Evolutionary conservation across 257 asterid genomes (phyloP).

Genomic region (Jacaranda mimosifolia): DNA sequence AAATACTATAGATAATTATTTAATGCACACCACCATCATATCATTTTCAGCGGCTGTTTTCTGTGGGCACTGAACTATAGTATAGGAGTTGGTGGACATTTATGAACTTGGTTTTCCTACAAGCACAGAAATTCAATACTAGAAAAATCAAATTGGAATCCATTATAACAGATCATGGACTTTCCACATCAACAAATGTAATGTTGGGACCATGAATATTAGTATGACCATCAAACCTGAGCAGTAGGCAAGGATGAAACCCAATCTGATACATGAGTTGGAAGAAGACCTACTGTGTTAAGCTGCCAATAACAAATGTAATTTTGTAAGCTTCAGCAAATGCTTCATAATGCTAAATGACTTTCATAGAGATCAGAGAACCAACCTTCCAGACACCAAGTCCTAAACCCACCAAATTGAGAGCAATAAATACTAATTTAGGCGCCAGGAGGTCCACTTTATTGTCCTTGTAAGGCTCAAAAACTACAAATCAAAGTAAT

Average conservation of each 20-base stretch:
- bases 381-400: constrained; percentile 79
- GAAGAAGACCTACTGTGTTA: constrained; percentile 80
- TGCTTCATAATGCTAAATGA: constrained; percentile 12
- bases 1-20: no score
- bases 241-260: constrained; percentile 81
- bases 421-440: constrained; percentile 62
- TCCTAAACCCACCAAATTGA: constrained; percentile 73
- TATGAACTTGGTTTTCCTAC: not conserved
- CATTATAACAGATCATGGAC: not conserved
- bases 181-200: not conserved
- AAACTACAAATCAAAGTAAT: constrained; percentile 51
- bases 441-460: constrained; percentile 71
- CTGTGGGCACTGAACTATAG: not conserved
- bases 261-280: constrained; percentile 85
- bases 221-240: constrained; percentile 55
- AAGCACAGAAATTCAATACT: not conserved
- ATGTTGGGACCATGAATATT: not conserved
- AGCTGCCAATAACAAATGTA: constrained; percentile 56
- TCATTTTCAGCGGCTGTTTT: no score
- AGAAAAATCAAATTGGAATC: not conserved
- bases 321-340: constrained; percentile 21
- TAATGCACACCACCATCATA: no score
- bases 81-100: not conserved
- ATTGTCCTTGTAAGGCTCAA: constrained; percentile 79
- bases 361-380: constrained; percentile 15